A percentile compares a stretch with the other conserved stretches of the same genome.
Evolutionary conservation across 1,284 basidiomycete genomes (phyloP).

Genomic region (Pholiota adiposa): DNA sequence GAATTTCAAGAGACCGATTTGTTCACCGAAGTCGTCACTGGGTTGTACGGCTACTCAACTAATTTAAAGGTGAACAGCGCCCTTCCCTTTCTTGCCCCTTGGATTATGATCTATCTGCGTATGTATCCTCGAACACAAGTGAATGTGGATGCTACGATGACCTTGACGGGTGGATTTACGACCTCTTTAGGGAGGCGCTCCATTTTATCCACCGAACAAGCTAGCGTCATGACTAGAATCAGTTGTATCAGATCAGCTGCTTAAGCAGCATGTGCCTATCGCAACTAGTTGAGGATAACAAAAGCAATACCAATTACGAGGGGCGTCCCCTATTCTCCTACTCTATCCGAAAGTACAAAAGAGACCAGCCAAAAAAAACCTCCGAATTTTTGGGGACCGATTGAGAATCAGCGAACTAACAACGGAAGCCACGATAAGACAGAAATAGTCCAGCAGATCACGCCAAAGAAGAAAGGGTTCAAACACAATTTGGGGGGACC

Average conservation of each 20-base stretch:
- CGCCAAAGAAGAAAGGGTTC: background rate
- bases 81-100: background rate
- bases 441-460: background rate
- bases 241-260: background rate
- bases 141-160: background rate
- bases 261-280: background rate
- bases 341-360: background rate
- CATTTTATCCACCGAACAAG: background rate
- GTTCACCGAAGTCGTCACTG: background rate
- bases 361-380: background rate
- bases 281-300: background rate
- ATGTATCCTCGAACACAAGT: background rate
- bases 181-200: background rate
- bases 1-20: background rate
- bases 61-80: background rate
- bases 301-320: background rate
- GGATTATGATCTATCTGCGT: background rate
- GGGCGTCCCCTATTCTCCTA: background rate
- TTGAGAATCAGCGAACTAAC: background rate
- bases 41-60: background rate
- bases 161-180: background rate
- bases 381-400: constrained; percentile 1
- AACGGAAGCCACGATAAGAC: background rate
- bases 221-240: background rate
- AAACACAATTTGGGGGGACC: background rate